phyloP scores from a whole-genome alignment of 78 protist species.

The Bodo saltans region DNA sequence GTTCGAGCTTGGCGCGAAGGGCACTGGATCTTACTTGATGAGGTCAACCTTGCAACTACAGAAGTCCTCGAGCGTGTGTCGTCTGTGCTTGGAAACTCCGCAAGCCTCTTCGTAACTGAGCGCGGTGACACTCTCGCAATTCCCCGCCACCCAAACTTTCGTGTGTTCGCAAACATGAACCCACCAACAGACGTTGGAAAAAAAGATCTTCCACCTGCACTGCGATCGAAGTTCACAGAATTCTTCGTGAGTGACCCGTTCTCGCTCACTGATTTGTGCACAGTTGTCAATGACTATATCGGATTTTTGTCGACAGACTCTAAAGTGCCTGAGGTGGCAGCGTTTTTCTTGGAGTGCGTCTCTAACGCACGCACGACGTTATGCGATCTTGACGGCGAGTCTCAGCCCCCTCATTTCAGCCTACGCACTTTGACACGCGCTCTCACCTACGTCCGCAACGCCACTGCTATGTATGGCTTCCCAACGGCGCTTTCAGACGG shows the following conservation, averaged over 20 bases:
- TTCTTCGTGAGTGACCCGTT: conserved; percentile 82
- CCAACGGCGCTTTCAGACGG: no score
- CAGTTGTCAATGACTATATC: conserved; percentile 57
- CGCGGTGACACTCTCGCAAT: conserved; percentile 71
- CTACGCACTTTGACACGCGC: no score
- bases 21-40: conserved; percentile 98
- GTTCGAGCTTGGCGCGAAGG: conserved; percentile 85
- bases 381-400: no score
- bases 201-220: conserved; percentile 84
- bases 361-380: no score
- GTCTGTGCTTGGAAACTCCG: conserved; percentile 50
- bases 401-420: no score
- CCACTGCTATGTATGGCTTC: no score
- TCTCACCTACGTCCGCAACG: no score
- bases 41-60: conserved; percentile 92
- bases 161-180: conserved; percentile 97
- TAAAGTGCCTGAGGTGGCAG: conserved; percentile 54
- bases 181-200: conserved; percentile 99
- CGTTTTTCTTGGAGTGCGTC: conserved; percentile 53
- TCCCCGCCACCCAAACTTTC: conserved; percentile 85
- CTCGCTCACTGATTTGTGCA: conserved; percentile 64
- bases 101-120: conserved; percentile 74
- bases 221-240: conserved; percentile 84
- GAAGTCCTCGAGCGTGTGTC: conserved; percentile 86
- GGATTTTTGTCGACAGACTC: not conserved